Evolutionary conservation across 306 rosid genomes (phyloP).

Genomic region (Lithocarpus polystachyus): DNA sequence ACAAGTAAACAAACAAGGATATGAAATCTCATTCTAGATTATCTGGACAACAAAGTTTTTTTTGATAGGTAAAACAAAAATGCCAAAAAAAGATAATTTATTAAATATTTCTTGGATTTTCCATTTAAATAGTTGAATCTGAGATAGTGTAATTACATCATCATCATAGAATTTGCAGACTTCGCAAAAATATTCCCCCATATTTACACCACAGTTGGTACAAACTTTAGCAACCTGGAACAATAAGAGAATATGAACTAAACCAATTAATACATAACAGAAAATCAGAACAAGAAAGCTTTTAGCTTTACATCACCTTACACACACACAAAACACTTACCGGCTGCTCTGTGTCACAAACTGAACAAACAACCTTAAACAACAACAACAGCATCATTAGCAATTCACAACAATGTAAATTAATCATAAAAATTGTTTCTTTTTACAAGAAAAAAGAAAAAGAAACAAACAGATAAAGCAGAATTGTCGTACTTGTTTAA

Average conservation of each 20-base stretch:
- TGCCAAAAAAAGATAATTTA: conserved; percentile 5
- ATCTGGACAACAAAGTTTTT: background rate
- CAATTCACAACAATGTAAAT: background rate
- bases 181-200: conserved; percentile 93
- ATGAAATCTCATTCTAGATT: conserved; percentile 11
- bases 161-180: conserved; percentile 93
- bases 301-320: background rate
- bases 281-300: background rate
- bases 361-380: conserved; percentile 87
- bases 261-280: conserved; percentile 7
- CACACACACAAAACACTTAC: conserved; percentile 38
- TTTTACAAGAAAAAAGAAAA: background rate
- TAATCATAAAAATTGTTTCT: background rate
- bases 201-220: conserved; percentile 84
- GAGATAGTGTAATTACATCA: conserved; percentile 53
- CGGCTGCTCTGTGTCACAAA: conserved; percentile 97
- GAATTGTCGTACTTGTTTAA: conserved; percentile 54
- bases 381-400: conserved; percentile 10
- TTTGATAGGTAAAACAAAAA: background rate
- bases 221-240: conserved; percentile 78
- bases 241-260: background rate
- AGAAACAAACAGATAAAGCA: background rate
- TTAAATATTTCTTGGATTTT: background rate
- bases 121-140: background rate
- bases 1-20: conserved; percentile 7